A percentile compares a stretch with the other conserved stretches of the same genome.
phyloP scores from a whole-genome alignment of 2,329 filamentous ascomycete genomes.

The Diaporthe velutina region DNA sequence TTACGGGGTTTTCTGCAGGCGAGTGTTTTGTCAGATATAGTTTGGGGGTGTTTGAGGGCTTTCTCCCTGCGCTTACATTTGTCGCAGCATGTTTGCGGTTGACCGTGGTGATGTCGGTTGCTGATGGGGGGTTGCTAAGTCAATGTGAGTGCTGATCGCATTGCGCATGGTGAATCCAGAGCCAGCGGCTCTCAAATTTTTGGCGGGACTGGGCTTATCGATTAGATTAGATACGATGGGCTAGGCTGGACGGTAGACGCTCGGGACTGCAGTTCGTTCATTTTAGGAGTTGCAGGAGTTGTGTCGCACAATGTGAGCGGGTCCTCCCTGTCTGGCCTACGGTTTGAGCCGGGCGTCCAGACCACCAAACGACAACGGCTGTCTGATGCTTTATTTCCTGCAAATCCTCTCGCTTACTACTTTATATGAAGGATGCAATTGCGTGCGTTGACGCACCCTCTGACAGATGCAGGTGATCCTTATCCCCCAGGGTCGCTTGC shows the following conservation, averaged over 20 bases:
- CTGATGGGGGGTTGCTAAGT: neutral
- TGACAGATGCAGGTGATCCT: neutral
- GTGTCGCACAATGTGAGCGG: conserved; percentile 1
- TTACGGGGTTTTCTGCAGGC: conserved; percentile 68
- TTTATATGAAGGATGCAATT: neutral
- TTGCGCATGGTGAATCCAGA: neutral
- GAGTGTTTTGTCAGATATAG: neutral
- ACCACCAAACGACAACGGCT: neutral
- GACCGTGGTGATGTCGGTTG: neutral
- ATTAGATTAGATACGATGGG: conserved; percentile 22
- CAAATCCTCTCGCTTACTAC: neutral
- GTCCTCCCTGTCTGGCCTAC: neutral
- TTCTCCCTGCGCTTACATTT: conserved; percentile 55
- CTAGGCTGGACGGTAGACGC: neutral
- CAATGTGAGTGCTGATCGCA: neutral
- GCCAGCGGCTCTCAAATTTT: conserved; percentile 32
- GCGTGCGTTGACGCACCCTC: neutral
- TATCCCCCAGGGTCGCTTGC: neutral
- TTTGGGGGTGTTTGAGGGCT: neutral
- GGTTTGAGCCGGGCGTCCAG: neutral
- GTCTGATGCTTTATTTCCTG: neutral
- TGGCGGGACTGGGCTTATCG: conserved; percentile 36
- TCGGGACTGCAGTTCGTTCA: conserved; percentile 14
- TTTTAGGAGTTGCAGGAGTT: neutral
- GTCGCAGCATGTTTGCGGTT: conserved; percentile 58